These are phyloP conservation scores for Polygonum maritimum DNA, from an alignment of 148 eudicot genomes.

Conservation along the genomic window DNA sequence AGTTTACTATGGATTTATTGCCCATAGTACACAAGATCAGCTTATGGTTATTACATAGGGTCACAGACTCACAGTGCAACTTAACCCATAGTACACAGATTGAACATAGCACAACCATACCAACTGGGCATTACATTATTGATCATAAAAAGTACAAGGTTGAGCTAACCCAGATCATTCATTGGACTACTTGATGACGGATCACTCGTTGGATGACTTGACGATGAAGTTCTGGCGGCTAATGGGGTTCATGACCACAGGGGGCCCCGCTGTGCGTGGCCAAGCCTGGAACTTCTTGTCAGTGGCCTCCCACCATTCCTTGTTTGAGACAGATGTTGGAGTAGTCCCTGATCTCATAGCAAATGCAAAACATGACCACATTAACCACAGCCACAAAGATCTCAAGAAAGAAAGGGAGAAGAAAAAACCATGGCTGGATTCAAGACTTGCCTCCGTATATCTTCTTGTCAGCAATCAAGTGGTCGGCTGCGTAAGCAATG, in stretches of 20 bases:
- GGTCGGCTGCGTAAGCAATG: slow-evolving; percentile 14
- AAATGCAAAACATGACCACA: not conserved
- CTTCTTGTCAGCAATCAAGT: slow-evolving; percentile 22
- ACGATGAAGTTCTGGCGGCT: slow-evolving; percentile 27
- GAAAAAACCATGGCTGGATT: not conserved
- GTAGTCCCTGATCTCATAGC: slow-evolving; percentile 17
- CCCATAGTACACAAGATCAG: not conserved
- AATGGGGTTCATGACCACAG: slow-evolving; percentile 27
- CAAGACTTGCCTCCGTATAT: slow-evolving; percentile 24
- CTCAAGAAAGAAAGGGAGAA: not conserved
- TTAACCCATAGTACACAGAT: not conserved
- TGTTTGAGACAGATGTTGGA: slow-evolving; percentile 18
- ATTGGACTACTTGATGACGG: slow-evolving; percentile 17
- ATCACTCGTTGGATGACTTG: slow-evolving; percentile 16
- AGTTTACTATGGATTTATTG: too few species aligned
- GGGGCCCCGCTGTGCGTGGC: slow-evolving; percentile 30
- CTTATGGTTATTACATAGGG: not conserved
- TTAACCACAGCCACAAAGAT: not conserved
- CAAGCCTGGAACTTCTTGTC: slow-evolving; percentile 26
- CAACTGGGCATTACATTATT: too few species aligned
- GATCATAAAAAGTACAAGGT: not conserved
- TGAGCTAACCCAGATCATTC: not conserved
- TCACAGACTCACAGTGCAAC: not conserved
- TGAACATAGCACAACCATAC: not conserved
- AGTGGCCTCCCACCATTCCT: slow-evolving; percentile 27